These are phyloP conservation scores for Pulveroboletus sp. DNA, from an alignment of 768 basidiomycete species.

Conservation along the genomic window DNA sequence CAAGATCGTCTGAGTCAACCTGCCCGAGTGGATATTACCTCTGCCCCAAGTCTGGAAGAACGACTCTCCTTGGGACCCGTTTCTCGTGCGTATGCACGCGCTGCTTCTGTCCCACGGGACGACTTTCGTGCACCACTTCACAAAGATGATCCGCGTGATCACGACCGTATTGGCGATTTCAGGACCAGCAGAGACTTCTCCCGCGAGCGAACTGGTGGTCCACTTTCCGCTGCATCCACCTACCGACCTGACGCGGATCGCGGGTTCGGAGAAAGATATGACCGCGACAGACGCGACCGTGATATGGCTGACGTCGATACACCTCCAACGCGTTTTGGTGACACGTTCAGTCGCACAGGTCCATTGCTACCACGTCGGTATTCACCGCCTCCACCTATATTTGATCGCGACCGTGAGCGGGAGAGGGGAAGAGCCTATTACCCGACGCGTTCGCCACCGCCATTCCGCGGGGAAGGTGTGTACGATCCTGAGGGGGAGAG, in stretches of 20 bases:
- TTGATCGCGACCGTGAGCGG: slow-evolving; percentile 32
- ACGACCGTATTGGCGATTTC: slow-evolving; percentile 20
- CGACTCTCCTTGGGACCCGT: slow-evolving; percentile 35
- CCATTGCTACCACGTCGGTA: slow-evolving; percentile 13
- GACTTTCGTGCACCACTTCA: slow-evolving; percentile 30
- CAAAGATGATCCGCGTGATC: slow-evolving; percentile 30
- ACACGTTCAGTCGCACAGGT: slow-evolving; percentile 22
- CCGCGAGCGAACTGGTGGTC: slow-evolving; percentile 29
- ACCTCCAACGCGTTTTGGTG: slow-evolving; percentile 33
- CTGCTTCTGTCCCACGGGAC: slow-evolving; percentile 31
- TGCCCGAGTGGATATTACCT: slow-evolving; percentile 19
- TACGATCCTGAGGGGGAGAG: slow-evolving; percentile 34
- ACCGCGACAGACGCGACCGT: slow-evolving; percentile 35
- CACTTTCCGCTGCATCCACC: slow-evolving; percentile 8
- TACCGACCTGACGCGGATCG: slow-evolving; percentile 41
- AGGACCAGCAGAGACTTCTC: slow-evolving; percentile 32
- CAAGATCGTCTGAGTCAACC: slow-evolving; percentile 38
- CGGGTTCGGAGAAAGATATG: slow-evolving; percentile 28
- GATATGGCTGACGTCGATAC: slow-evolving; percentile 34
- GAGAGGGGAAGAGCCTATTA: slow-evolving; percentile 28
- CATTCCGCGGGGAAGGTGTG: slow-evolving; percentile 21
- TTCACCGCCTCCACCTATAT: slow-evolving; percentile 28
- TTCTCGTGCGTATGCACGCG: slow-evolving; percentile 18
- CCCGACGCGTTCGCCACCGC: slow-evolving; percentile 30
- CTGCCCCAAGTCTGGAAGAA: slow-evolving; percentile 38